Conservation (phyloP, 2,329 filamentous ascomycete species). For the Chrysoporthe puriensis region DNA sequence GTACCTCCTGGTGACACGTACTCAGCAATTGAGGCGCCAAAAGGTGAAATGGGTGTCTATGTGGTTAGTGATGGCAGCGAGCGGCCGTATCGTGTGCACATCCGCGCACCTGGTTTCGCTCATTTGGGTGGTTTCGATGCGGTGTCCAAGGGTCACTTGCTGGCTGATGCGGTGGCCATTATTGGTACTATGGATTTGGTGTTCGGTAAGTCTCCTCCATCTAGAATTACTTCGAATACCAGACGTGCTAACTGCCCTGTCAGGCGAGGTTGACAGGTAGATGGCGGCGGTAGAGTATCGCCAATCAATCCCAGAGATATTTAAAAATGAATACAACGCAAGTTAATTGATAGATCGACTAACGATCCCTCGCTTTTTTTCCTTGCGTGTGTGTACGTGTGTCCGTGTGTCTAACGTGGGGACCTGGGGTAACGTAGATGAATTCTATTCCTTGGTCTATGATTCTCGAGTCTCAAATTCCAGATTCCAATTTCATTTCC, state of each 20-base stretch:
- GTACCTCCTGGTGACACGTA: slow-evolving; percentile 98
- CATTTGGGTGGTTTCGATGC: slow-evolving; percentile 95
- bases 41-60: slow-evolving; percentile 99
- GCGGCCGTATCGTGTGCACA: slow-evolving; percentile 96
- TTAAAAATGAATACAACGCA: slow-evolving; percentile 31
- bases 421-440: slow-evolving; percentile 14
- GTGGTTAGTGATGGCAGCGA: slow-evolving; percentile 95
- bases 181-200: slow-evolving; percentile 90
- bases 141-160: slow-evolving; percentile 84
- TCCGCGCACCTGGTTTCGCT: slow-evolving; percentile 93
- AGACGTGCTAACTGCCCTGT: slow-evolving; percentile 39
- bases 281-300: slow-evolving; percentile 31
- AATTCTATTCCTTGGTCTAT: not conserved
- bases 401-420: slow-evolving; percentile 10
- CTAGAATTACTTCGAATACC: slow-evolving; percentile 6
- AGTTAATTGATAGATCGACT: slow-evolving; percentile 20
- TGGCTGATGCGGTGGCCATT: slow-evolving; percentile 95
- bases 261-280: slow-evolving; percentile 66
- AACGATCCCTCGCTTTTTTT: slow-evolving; percentile 10
- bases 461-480: not conserved
- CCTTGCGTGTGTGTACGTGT: not conserved
- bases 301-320: slow-evolving; percentile 24
- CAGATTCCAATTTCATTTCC: not conserved
- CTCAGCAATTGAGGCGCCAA: slow-evolving; percentile 97
- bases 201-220: slow-evolving; percentile 67